Evolutionary conservation across 352 stramenopile genomes (phyloP).

Genomic region (Globisporangium sylvaticum): DNA sequence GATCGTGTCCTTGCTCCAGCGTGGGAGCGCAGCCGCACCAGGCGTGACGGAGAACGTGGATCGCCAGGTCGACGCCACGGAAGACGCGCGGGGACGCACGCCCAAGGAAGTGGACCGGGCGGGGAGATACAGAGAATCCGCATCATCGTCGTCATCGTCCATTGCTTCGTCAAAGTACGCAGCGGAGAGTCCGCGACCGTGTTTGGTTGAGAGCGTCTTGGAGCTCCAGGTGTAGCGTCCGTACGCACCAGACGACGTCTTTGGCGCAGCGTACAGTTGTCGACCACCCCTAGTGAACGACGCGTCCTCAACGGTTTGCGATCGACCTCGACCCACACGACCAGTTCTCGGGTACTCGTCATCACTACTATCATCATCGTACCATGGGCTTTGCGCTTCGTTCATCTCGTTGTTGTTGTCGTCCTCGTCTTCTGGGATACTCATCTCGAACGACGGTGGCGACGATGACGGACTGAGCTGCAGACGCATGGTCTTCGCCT

Average conservation of each 20-base stretch:
- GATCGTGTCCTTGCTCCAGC: conserved; percentile 60
- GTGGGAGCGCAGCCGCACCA: conserved; percentile 28
- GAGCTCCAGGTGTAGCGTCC: conserved; percentile 13
- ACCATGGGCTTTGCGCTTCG: conserved; percentile 17
- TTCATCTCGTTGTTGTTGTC: conserved; percentile 22
- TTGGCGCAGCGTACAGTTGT: conserved; percentile 17
- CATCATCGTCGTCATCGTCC: conserved; percentile 6
- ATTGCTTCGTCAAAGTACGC: conserved; percentile 15
- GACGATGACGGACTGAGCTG: conserved; percentile 37
- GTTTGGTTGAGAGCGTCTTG: conserved; percentile 5
- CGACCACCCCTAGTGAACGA: conserved; percentile 18
- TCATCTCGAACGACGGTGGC: conserved; percentile 22
- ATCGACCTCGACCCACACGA: conserved; percentile 17
- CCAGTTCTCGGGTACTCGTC: not conserved
- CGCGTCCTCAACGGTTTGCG: conserved; percentile 19
- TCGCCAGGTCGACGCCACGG: conserved; percentile 22
- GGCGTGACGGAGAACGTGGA: conserved; percentile 17
- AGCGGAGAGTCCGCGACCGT: conserved; percentile 5
- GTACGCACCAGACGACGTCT: conserved; percentile 1
- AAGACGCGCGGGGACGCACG: conserved; percentile 26
- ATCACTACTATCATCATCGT: conserved; percentile 22
- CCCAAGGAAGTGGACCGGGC: conserved; percentile 14
- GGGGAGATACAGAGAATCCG: conserved; percentile 6
- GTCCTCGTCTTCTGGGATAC: conserved; percentile 21
- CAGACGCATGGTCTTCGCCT: conserved; percentile 49